A percentile compares a stretch with the other conserved stretches of the same genome.
Conservation (phyloP, 164 flowering plant genomes). For the Pachysandra terminalis region DNA sequence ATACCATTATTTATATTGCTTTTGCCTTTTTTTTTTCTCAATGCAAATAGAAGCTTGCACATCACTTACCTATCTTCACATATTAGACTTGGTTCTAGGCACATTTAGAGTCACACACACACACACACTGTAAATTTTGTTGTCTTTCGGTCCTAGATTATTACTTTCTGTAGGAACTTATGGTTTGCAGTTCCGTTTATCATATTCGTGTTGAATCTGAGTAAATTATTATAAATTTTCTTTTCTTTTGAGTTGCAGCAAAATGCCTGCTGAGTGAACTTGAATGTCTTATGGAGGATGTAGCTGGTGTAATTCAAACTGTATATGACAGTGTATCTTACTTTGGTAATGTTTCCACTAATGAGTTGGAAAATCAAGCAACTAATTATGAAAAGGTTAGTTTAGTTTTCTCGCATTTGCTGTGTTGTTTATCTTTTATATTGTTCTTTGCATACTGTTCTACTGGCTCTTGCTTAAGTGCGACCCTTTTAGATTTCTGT, state of each 20-base stretch:
- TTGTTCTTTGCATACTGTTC: background rate
- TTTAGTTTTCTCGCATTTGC: background rate
- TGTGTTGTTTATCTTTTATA: background rate
- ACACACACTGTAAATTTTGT: too few species aligned
- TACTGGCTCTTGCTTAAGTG: background rate
- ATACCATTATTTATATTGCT: background rate
- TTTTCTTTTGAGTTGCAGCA: constrained; percentile 31
- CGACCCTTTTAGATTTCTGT: background rate
- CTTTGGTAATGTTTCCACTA: constrained; percentile 15
- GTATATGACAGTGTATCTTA: constrained; percentile 14
- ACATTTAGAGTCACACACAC: background rate
- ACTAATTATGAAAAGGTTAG: constrained; percentile 22
- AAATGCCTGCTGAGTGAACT: constrained; percentile 45
- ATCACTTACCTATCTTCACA: background rate
- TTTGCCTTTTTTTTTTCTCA: background rate
- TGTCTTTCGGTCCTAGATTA: background rate
- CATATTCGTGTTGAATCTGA: background rate
- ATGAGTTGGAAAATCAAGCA: constrained; percentile 17
- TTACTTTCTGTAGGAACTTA: background rate
- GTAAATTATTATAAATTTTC: background rate
- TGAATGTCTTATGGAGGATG: constrained; percentile 42
- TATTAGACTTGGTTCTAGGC: background rate
- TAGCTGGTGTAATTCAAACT: constrained; percentile 20
- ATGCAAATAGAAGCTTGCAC: background rate
- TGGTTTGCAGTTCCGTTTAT: background rate